A percentile compares a stretch with the other conserved stretches of the same genome.
These are phyloP conservation scores for Monilinia fructigena DNA, from an alignment of 2,329 filamentous ascomycete species.

Conservation along the genomic window DNA sequence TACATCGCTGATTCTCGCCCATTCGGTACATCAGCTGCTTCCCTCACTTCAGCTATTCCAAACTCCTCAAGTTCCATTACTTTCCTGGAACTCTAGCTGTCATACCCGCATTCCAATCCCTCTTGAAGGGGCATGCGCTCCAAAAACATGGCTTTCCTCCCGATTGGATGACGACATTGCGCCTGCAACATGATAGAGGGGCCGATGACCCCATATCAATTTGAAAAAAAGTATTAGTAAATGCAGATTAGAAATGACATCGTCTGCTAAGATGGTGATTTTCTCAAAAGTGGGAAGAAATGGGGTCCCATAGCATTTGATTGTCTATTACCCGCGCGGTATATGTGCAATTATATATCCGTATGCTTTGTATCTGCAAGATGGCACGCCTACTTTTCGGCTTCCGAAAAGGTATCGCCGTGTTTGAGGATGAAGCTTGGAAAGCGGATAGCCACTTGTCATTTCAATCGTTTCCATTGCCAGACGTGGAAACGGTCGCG, in stretches of 20 bases:
- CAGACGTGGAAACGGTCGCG: slow-evolving; percentile 30
- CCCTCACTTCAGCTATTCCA: slow-evolving; percentile 18
- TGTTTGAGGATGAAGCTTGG: slow-evolving; percentile 53
- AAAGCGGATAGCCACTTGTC: slow-evolving; percentile 55
- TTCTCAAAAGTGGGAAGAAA: slow-evolving; percentile 52
- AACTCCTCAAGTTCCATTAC: slow-evolving; percentile 25
- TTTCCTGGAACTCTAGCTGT: slow-evolving; percentile 20
- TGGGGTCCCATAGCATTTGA: slow-evolving; percentile 53
- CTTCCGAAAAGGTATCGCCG: slow-evolving; percentile 46
- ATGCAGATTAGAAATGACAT: slow-evolving; percentile 18
- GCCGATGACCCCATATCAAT: slow-evolving; percentile 52
- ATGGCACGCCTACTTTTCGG: slow-evolving; percentile 56
- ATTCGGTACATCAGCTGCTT: slow-evolving; percentile 26
- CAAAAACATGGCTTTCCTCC: slow-evolving; percentile 63
- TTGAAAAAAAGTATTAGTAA: not conserved
- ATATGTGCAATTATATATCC: slow-evolving; percentile 32
- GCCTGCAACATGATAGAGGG: slow-evolving; percentile 61
- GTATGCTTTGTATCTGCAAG: slow-evolving; percentile 57
- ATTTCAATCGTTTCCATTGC: slow-evolving; percentile 46
- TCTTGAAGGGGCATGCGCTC: slow-evolving; percentile 56
- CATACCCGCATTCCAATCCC: slow-evolving; percentile 54
- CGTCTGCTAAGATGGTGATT: slow-evolving; percentile 53
- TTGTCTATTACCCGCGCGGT: slow-evolving; percentile 4
- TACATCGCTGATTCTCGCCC: slow-evolving; percentile 23
- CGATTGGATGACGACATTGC: slow-evolving; percentile 56